Evolutionary conservation across 1,139 yeast genomes (phyloP).

Genomic region (Sugiyamaella paludigena): DNA sequence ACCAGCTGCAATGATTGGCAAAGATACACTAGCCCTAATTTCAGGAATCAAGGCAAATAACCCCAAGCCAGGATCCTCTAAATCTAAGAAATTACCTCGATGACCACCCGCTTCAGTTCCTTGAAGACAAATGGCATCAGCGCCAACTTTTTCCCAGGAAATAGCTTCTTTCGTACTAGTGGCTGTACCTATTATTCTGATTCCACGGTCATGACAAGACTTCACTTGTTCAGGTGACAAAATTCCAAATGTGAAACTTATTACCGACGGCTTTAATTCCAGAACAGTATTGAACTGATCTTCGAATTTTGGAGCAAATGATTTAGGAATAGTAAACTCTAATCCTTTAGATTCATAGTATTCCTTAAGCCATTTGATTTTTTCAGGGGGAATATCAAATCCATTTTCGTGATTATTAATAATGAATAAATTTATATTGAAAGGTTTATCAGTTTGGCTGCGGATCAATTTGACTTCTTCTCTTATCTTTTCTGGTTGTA

Average conservation of each 20-base stretch:
- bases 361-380: conserved; percentile 19
- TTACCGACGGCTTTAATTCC: conserved; percentile 36
- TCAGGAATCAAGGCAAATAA: conserved; percentile 34
- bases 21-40: conserved; percentile 28
- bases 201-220: conserved; percentile 34
- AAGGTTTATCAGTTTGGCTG: conserved; percentile 23
- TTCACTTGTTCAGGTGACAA: conserved; percentile 37
- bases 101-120: conserved; percentile 58
- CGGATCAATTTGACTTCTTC: conserved; percentile 20
- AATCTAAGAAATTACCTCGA: conserved; percentile 41
- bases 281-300: conserved; percentile 24
- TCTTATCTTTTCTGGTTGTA: conserved; percentile 31
- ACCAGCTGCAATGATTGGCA: conserved; percentile 46
- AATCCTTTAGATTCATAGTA: conserved; percentile 16
- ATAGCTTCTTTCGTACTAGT: conserved; percentile 46
- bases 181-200: conserved; percentile 43
- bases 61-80: conserved; percentile 25
- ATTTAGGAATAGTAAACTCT: conserved; percentile 15
- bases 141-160: conserved; percentile 33
- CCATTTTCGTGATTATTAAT: conserved; percentile 15
- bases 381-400: conserved; percentile 13
- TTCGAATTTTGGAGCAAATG: conserved; percentile 22
- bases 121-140: conserved; percentile 47
- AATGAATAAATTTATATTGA: conserved; percentile 44
- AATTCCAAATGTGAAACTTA: conserved; percentile 47